Base-by-base conservation (phyloP, 1,284 basidiomycete species). In the Rhodotorula sp. region DNA sequence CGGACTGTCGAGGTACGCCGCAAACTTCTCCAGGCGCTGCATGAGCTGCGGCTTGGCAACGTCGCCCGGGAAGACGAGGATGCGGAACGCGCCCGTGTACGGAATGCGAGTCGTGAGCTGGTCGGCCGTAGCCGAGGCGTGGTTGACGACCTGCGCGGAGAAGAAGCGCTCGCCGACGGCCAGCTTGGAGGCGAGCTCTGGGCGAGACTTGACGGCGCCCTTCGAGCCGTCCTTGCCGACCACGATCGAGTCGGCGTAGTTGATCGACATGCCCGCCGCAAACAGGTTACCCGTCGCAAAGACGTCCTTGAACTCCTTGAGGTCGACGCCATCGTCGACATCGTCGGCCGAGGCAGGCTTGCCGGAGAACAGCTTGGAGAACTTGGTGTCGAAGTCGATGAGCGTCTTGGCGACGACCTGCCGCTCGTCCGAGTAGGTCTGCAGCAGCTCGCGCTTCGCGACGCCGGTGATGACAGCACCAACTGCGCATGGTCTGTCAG, bases 381-480 rank as follows among this genome's bases (percentile, higher is more conserved):
- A 91, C 75, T 88, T 82, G 5, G 63, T 72, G 58, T 72, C 80
- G 76, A 93, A 71, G 59, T 74, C 80, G 77, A 93, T 93, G 66
- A 94, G 84, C 74, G 92, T 89, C 80, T 90, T 87, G 0, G 90
- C 91, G 75, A 89, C 92, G 80, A 87, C 75, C 56, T 87, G 84
- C 54, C 91, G 85, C 78, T 92, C 91, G 54, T 84, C 80, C 78
- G 90, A 88, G 78, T 91, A 91, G 87, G 92, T 92, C 77, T 88
- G 85, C 34, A 94, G 82, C 17, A 94, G 81, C 0, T 86, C 86
- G 3, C 85, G 82, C 53, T 86, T 83, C 2, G 90, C 89, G 85
- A 87, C 88, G 14, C 89, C 90, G 62, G 87, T 86, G 25, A 92
- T 81, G 27, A 91, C 90, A 64, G 90, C 86, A 0, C 84, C 84